These are phyloP conservation scores for Zangia roseola DNA, from an alignment of 768 basidiomycete genomes.

Conservation along the genomic window DNA sequence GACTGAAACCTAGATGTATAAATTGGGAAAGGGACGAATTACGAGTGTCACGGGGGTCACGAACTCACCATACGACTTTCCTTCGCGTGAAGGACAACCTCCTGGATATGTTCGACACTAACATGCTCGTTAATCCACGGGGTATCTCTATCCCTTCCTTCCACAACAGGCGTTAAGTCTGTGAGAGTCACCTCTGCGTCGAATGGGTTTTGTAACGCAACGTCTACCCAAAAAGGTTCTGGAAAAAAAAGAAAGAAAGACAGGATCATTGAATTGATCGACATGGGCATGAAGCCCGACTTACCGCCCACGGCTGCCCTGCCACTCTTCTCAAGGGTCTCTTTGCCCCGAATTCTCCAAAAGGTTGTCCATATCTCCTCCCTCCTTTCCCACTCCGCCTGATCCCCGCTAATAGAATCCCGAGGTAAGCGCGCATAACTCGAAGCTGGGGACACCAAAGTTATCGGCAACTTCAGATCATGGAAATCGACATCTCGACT, in stretches of 20 bases:
- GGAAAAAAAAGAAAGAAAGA: background rate
- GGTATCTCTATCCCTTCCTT: slow-evolving; percentile 32
- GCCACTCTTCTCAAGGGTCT: slow-evolving; percentile 51
- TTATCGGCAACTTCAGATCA: slow-evolving; percentile 62
- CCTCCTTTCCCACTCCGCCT: slow-evolving; percentile 56
- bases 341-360: slow-evolving; percentile 55
- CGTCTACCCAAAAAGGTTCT: slow-evolving; percentile 81
- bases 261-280: background rate
- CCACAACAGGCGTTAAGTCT: slow-evolving; percentile 57
- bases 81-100: slow-evolving; percentile 58
- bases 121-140: slow-evolving; percentile 40
- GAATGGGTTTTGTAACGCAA: slow-evolving; percentile 69
- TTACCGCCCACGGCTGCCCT: slow-evolving; percentile 66
- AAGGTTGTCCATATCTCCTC: slow-evolving; percentile 67
- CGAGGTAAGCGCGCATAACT: slow-evolving; percentile 59
- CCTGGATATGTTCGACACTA: slow-evolving; percentile 58
- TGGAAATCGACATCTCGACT: slow-evolving; percentile 39
- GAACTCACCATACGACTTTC: slow-evolving; percentile 62
- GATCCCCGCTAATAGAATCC: slow-evolving; percentile 44
- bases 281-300: slow-evolving; percentile 5
- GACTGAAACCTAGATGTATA: slow-evolving; percentile 53
- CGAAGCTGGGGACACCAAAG: slow-evolving; percentile 57
- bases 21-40: background rate
- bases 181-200: slow-evolving; percentile 70
- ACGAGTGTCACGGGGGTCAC: background rate